phyloP scores from a whole-genome alignment of 352 stramenopile species.

The Pythium vanterpoolii region DNA sequence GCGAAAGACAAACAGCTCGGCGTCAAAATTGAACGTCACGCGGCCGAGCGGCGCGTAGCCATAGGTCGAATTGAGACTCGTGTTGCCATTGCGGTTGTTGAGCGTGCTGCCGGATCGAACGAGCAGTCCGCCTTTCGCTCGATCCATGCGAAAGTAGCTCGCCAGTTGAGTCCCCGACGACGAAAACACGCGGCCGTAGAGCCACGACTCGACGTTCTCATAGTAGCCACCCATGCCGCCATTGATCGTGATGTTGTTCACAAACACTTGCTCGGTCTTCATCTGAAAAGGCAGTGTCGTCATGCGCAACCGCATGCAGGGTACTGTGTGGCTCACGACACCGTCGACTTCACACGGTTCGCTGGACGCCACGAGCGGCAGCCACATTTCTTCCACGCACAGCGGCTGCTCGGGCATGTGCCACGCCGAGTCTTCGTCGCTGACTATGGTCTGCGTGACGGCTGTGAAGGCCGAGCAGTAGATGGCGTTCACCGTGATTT shows the following conservation, averaged over 20 bases:
- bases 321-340: conserved; percentile 20
- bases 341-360: conserved; percentile 30
- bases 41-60: conserved; percentile 58
- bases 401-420: conserved; percentile 58
- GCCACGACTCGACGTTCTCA: conserved; percentile 44
- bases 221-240: conserved; percentile 78
- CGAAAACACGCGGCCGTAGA: conserved; percentile 69
- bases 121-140: conserved; percentile 58
- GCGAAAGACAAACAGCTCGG: conserved; percentile 73
- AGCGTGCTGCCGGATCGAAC: conserved; percentile 59
- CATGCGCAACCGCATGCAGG: conserved; percentile 76
- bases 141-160: conserved; percentile 79
- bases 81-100: conserved; percentile 80
- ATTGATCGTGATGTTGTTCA: conserved; percentile 42
- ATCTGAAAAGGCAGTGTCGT: conserved; percentile 75
- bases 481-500: conserved; percentile 69
- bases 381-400: conserved; percentile 77
- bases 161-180: conserved; percentile 58
- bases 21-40: conserved; percentile 73
- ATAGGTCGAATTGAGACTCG: conserved; percentile 39
- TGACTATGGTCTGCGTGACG: conserved; percentile 36
- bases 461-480: conserved; percentile 79
- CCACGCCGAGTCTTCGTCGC: conserved; percentile 59
- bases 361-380: conserved; percentile 38
- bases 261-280: conserved; percentile 56